These are phyloP conservation scores for Phytophthora sansomeana DNA, from an alignment of 352 stramenopile species.

Conservation along the genomic window DNA sequence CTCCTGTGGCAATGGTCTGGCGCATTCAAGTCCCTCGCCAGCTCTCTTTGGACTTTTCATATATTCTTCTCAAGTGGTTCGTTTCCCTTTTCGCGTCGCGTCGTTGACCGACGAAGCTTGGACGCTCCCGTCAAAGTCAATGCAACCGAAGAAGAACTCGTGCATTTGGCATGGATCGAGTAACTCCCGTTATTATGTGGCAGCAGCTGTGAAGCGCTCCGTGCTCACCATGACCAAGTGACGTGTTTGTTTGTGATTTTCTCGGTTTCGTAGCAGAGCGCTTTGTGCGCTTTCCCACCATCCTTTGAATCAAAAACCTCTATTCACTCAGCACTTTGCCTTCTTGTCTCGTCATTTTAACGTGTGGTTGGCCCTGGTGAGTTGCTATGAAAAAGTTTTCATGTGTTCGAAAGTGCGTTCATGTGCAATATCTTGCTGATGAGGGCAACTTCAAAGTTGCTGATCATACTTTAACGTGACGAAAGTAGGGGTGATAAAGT, in stretches of 20 bases:
- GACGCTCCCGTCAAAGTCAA: constrained; percentile 15
- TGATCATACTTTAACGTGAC: no score
- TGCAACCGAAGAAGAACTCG: constrained; percentile 12
- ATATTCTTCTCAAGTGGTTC: constrained; percentile 36
- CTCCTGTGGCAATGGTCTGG: neutral
- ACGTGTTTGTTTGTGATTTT: constrained; percentile 23
- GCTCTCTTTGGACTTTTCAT: constrained; percentile 14
- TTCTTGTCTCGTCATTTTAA: no score
- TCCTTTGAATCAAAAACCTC: constrained; percentile 22
- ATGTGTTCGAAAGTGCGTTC: no score
- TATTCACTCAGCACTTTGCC: constrained; percentile 2
- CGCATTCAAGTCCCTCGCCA: neutral
- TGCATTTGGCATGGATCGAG: constrained; percentile 31
- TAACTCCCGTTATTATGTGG: constrained; percentile 37
- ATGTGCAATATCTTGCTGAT: no score
- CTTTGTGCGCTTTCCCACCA: constrained; percentile 14
- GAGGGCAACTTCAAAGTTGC: no score
- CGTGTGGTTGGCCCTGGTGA: no score
- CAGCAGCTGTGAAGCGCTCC: constrained; percentile 42
- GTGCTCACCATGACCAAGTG: constrained; percentile 29
- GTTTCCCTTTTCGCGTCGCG: constrained; percentile 13
- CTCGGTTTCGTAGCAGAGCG: constrained; percentile 4
- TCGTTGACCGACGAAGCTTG: constrained; percentile 4
- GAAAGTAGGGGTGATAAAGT: no score
- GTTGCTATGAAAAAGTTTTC: no score